Conservation (phyloP, 371 early-diverging fungal species). For the Phascolomyces articulosus region DNA sequence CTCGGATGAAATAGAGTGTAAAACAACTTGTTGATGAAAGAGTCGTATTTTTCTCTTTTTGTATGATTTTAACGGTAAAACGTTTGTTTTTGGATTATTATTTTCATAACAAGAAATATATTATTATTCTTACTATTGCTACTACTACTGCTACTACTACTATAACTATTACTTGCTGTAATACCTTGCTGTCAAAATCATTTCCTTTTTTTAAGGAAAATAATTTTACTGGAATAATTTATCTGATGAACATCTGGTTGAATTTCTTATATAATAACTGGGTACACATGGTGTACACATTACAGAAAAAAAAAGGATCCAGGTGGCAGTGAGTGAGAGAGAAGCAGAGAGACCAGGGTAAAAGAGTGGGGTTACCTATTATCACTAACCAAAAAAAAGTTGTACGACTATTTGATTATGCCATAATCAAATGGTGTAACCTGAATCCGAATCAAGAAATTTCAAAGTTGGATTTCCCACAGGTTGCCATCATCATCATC, state of each 20-base stretch:
- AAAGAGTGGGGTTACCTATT: background rate
- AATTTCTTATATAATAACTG: too few species aligned
- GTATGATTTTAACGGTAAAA: background rate
- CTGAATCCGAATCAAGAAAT: slow-evolving; percentile 2
- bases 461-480: background rate
- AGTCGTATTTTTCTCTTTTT: slow-evolving; percentile 2
- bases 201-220: too few species aligned
- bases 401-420: background rate
- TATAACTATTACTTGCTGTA: too few species aligned
- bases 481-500: too few species aligned
- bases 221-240: too few species aligned
- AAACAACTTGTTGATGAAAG: background rate
- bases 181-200: too few species aligned
- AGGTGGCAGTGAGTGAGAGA: background rate
- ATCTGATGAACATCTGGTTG: too few species aligned
- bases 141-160: too few species aligned
- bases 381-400: background rate
- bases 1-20: background rate
- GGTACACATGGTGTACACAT: too few species aligned
- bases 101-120: too few species aligned
- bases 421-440: background rate
- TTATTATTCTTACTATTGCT: too few species aligned
- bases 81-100: too few species aligned
- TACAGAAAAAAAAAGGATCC: background rate
- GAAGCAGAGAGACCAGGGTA: background rate